Evolutionary conservation across 2,329 filamentous ascomycete species (phyloP).

Genomic region (Fusarium sp.): DNA sequence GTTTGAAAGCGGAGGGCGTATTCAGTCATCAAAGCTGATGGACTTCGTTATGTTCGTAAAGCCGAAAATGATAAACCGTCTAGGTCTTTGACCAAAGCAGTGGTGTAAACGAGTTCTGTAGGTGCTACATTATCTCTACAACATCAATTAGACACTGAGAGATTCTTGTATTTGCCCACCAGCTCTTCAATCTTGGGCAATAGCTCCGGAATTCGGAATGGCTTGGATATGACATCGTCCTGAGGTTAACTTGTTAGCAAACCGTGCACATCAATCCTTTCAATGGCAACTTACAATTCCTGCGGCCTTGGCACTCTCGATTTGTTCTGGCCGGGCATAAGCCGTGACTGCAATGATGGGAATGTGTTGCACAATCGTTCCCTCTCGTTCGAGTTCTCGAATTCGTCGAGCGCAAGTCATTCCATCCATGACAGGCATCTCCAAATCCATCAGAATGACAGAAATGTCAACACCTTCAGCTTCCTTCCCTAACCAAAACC

Average conservation of each 20-base stretch:
- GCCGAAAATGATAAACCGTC: slow-evolving; percentile 5
- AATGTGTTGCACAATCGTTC: slow-evolving; percentile 73
- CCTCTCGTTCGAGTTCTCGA: slow-evolving; percentile 73
- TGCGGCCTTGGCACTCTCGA: slow-evolving; percentile 76
- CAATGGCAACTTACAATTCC: slow-evolving; percentile 73
- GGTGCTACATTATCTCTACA: slow-evolving; percentile 3
- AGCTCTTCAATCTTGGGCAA: slow-evolving; percentile 75
- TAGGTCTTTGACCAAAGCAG: not conserved
- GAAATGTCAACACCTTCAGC: slow-evolving; percentile 67
- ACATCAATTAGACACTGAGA: slow-evolving; percentile 45
- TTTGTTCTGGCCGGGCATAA: slow-evolving; percentile 81
- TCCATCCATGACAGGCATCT: slow-evolving; percentile 89
- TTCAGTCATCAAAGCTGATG: slow-evolving; percentile 25
- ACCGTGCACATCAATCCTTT: not conserved
- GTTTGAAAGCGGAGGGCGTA: slow-evolving; percentile 29
- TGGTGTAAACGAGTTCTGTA: not conserved
- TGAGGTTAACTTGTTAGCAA: slow-evolving; percentile 48
- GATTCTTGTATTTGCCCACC: slow-evolving; percentile 57
- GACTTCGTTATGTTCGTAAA: slow-evolving; percentile 27
- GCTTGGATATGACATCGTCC: slow-evolving; percentile 84
- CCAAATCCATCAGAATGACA: slow-evolving; percentile 83
- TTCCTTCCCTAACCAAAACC: slow-evolving; percentile 67
- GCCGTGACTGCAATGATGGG: slow-evolving; percentile 87
- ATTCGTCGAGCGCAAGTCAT: slow-evolving; percentile 79
- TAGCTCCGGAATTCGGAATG: slow-evolving; percentile 80